Evolutionary conservation across 352 stramenopile species (phyloP).

Genomic region (Pythium pyrilobum): DNA sequence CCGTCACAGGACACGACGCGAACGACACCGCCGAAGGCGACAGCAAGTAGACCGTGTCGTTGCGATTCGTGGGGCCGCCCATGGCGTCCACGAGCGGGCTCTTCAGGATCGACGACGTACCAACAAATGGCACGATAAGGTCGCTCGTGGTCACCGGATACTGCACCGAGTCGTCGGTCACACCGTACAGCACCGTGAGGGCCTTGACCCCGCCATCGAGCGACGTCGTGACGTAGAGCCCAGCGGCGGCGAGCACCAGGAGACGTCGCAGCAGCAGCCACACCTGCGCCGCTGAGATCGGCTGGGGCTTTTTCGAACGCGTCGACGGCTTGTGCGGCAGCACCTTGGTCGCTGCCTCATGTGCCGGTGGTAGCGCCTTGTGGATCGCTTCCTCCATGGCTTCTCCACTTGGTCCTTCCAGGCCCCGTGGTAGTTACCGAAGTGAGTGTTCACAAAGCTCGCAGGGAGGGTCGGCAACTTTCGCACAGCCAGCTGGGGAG

Average conservation of each 20-base stretch:
- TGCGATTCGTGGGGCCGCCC: conserved; percentile 16
- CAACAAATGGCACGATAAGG: conserved; percentile 2
- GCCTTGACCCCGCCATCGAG: not conserved
- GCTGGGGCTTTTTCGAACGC: not conserved
- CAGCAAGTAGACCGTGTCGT: conserved; percentile 23
- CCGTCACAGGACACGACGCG: conserved; percentile 14
- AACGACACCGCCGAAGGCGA: not conserved
- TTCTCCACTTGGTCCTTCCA: no score
- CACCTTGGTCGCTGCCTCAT: not conserved
- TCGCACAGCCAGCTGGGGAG: no score
- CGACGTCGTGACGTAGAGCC: conserved; percentile 6
- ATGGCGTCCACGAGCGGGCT: not conserved
- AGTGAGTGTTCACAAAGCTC: no score
- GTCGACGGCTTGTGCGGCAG: conserved; percentile 1
- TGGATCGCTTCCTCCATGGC: conserved; percentile 9
- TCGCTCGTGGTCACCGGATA: not conserved
- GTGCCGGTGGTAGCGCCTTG: not conserved
- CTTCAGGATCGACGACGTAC: not conserved
- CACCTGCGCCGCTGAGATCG: conserved; percentile 1
- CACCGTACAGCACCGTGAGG: conserved; percentile 5
- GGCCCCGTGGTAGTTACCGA: no score
- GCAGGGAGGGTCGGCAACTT: no score
- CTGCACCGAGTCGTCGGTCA: conserved; percentile 10
- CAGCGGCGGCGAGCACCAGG: conserved; percentile 4
- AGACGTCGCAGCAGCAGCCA: conserved; percentile 4